Evolutionary conservation across 352 stramenopile genomes (phyloP).

Genomic region (Pythium periplocum): DNA sequence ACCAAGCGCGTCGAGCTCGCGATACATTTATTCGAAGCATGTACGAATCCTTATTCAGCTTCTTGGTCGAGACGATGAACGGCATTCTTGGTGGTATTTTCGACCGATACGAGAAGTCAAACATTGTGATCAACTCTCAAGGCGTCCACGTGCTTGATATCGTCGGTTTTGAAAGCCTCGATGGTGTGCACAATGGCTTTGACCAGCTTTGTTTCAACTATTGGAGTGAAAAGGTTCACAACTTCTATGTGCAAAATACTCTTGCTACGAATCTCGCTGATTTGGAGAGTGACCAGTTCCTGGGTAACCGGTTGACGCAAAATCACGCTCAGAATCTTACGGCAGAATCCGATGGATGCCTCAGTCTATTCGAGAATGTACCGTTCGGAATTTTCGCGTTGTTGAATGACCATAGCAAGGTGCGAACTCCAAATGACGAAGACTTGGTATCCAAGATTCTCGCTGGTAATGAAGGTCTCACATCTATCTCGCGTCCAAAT

Average conservation of each 20-base stretch:
- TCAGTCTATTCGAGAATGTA: constrained; percentile 67
- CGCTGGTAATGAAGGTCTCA: constrained; percentile 55
- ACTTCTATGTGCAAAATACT: constrained; percentile 78
- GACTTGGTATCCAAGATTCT: constrained; percentile 79
- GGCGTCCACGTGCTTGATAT: constrained; percentile 80
- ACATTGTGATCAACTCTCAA: constrained; percentile 76
- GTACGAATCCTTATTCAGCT: constrained; percentile 75
- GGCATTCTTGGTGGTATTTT: constrained; percentile 78
- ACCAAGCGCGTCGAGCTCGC: constrained; percentile 59
- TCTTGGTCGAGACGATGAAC: constrained; percentile 77
- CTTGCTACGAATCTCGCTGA: constrained; percentile 55
- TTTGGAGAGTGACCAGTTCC: constrained; percentile 55
- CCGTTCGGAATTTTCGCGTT: constrained; percentile 72
- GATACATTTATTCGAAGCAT: constrained; percentile 78
- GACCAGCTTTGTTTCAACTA: constrained; percentile 83
- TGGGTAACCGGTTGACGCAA: constrained; percentile 53
- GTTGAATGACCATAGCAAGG: constrained; percentile 61
- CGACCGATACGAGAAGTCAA: constrained; percentile 79
- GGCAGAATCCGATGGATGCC: constrained; percentile 52
- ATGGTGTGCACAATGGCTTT: constrained; percentile 57
- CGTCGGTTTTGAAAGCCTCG: constrained; percentile 66
- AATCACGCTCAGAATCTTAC: constrained; percentile 49
- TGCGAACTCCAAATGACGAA: constrained; percentile 62
- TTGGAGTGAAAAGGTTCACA: constrained; percentile 81
- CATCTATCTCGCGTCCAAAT: constrained; percentile 46